Base-by-base conservation (phyloP, 164 flowering plant genomes). In the Saururus chinensis region DNA sequence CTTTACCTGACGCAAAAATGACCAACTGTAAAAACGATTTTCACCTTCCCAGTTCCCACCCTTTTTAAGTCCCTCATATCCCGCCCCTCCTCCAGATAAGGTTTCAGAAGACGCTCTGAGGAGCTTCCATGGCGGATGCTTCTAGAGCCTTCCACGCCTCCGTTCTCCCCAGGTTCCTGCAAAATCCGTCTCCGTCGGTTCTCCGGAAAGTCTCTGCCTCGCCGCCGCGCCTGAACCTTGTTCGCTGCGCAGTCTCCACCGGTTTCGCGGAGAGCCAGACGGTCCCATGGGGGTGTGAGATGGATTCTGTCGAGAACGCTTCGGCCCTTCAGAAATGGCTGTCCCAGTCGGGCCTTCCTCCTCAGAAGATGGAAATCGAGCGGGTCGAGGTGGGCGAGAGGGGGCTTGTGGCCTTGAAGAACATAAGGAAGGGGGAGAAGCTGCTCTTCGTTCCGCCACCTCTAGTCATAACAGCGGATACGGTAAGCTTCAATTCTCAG, bases 371-470 rank as follows among this genome's bases (percentile, higher is more conserved):
- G 98, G 81, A 45, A 16, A 78, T 92, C 0, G 70, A 81, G 23
- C 81, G 68, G 68, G 98, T 92, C 42, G 84, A 87, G 0, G 81
- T 92, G 3, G 98, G 96, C 1, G 96, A 92, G 73, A 78, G 96
- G 69, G 98, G 98, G 7, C 75, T 92, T 4, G 98, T 92, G 40
- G 96, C 96, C 53, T 68, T 76, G 59, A 88, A 83, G 73, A 92
- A 85, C 56, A 79, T 92, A 13, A 75, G 96, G 71, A 92, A 86
- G 74, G 87, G 92, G 9, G 98, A 92, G 80, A 92, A 88, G 64
- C 64, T 92, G 67, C 96, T 92, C 45, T 89, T 92, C 65, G 96
- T 92, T 49, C 98, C 98, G 63, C 96, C 92, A 0, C 71, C 96
- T 0, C 82, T 92, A 4, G 73, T 89, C 67, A 86, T 92, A 65